Conservation (phyloP, 306 rosid genomes). For the Fragaria ananassa region DNA sequence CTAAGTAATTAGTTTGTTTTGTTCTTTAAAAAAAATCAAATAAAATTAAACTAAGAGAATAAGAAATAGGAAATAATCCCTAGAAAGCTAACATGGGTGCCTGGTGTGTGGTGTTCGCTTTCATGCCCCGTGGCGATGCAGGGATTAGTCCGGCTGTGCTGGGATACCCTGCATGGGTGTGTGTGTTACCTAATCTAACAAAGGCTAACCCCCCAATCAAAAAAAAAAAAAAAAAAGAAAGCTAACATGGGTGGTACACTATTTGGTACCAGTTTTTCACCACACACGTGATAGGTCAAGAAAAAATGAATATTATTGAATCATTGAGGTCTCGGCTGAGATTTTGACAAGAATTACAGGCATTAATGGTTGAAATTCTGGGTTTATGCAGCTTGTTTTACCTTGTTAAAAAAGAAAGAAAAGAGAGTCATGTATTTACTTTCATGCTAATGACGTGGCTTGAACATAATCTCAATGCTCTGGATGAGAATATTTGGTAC, state of each 20-base stretch:
- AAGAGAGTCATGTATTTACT: background rate
- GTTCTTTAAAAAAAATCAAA: no score
- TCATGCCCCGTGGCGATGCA: no score
- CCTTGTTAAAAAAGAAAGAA: background rate
- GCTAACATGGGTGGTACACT: background rate
- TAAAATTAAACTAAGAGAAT: background rate
- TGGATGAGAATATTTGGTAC: background rate
- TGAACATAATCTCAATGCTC: background rate
- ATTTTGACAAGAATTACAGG: background rate
- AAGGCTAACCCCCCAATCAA: no score
- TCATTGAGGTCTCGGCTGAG: background rate
- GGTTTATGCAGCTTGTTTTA: background rate
- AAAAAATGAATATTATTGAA: background rate
- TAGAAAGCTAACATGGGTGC: background rate
- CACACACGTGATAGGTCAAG: slow-evolving; percentile 32
- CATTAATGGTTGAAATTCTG: background rate
- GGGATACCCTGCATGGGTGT: no score
- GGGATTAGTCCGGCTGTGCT: no score
- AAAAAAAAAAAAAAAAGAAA: no score
- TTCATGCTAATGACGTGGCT: background rate
- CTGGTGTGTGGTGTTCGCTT: no score
- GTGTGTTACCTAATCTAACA: no score
- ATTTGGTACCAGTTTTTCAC: slow-evolving; percentile 16
- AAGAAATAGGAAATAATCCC: background rate
- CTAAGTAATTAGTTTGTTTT: no score